A percentile compares a stretch with the other conserved stretches of the same genome.
Conservation (phyloP, 129 eudicot species). For the Solidago caesia region DNA sequence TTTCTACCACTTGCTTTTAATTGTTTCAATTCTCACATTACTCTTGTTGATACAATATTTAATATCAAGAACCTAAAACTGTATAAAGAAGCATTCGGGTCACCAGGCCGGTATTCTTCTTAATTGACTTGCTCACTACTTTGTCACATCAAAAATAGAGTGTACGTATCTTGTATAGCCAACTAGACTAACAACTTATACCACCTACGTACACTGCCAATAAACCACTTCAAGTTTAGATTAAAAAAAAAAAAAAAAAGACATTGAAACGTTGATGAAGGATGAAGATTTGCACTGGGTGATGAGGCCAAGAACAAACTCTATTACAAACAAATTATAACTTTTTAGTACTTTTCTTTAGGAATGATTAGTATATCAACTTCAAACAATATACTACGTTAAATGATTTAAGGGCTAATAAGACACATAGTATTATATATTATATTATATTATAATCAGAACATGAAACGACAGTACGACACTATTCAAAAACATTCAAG, state of each 20-base stretch:
- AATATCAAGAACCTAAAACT: background rate
- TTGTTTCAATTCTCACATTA: background rate
- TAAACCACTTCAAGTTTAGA: too few relatives aligned
- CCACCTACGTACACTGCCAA: background rate
- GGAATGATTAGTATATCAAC: too few relatives aligned
- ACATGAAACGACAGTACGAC: background rate
- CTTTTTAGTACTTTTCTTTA: too few relatives aligned
- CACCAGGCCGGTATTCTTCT: background rate
- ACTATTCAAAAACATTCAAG: background rate
- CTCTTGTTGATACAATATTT: constrained; percentile 1
- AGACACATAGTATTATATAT: too few relatives aligned
- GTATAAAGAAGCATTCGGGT: background rate
- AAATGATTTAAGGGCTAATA: too few relatives aligned
- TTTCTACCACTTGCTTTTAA: background rate
- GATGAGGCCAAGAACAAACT: background rate
- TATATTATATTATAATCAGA: too few relatives aligned
- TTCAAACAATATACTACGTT: too few relatives aligned
- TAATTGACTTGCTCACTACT: background rate
- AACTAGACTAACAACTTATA: too few relatives aligned
- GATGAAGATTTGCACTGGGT: background rate
- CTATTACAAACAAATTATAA: background rate
- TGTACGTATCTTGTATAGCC: background rate
- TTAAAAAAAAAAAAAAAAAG: background rate
- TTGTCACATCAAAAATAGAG: background rate
- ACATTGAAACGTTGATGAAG: background rate